A percentile compares a stretch with the other conserved stretches of the same genome.
Conservation (phyloP, 495 filamentous ascomycete genomes). For the Jackrogersella minutella region DNA sequence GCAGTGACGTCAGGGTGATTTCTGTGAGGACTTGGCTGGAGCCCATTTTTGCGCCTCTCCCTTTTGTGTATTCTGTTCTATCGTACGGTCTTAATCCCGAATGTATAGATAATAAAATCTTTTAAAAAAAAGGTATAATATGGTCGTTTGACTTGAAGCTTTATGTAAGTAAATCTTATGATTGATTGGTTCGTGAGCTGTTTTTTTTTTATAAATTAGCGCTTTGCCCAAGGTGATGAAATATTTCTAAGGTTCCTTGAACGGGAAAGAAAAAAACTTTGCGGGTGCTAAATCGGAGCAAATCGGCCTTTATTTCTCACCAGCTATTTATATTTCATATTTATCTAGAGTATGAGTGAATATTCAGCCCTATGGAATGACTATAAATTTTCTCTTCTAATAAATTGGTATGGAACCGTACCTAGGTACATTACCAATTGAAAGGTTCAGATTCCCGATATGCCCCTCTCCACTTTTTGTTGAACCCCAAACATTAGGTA, state of each 20-base stretch:
- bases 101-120: too few relatives aligned
- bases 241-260: background rate
- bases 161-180: too few relatives aligned
- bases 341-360: background rate
- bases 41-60: conserved; percentile 6
- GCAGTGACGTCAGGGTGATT: conserved; percentile 20
- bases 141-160: conserved; percentile 1
- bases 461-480: too few relatives aligned
- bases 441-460: too few relatives aligned
- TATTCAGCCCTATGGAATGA: background rate
- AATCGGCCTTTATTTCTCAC: conserved; percentile 13
- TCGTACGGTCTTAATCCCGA: background rate
- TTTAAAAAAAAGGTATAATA: background rate
- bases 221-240: background rate
- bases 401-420: too few relatives aligned
- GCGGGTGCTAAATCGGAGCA: conserved; percentile 18
- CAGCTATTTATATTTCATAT: background rate
- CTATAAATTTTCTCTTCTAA: background rate
- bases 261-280: conserved; percentile 19
- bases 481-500: too few relatives aligned
- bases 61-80: background rate
- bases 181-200: conserved; percentile 19
- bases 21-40: conserved; percentile 14
- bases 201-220: conserved; percentile 16
- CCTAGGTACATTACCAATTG: too few relatives aligned